Conservation (phyloP, 441 rosid genomes). For the Gossypium davidsonii region DNA sequence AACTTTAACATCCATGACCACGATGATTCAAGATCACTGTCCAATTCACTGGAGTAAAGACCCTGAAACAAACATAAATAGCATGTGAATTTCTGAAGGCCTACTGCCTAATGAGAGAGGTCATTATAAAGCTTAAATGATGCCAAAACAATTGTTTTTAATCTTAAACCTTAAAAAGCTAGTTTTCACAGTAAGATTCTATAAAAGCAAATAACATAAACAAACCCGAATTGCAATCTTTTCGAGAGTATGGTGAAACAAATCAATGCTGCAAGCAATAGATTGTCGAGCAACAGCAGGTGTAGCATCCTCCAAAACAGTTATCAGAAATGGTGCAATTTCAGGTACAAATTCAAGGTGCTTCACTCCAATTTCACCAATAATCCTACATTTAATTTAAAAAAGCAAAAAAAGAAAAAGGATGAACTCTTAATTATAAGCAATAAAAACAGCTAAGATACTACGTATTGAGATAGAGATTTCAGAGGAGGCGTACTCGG, state of each 20-base stretch:
- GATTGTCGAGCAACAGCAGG: constrained; percentile 94
- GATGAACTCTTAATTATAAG: background rate
- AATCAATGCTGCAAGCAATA: constrained; percentile 53
- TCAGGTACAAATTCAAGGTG: constrained; percentile 72
- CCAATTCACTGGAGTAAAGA: constrained; percentile 59
- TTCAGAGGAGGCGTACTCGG: constrained; percentile 45
- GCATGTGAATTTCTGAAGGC: background rate
- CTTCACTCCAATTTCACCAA: constrained; percentile 77
- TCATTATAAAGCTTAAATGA: background rate
- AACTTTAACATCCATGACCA: constrained; percentile 83
- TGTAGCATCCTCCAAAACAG: constrained; percentile 61
- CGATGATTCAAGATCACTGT: constrained; percentile 59
- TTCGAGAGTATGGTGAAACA: constrained; percentile 59
- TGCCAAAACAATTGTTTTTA: background rate
- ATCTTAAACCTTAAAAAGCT: background rate
- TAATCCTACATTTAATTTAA: constrained; percentile 46
- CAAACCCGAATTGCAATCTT: constrained; percentile 67
- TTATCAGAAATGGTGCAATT: constrained; percentile 61
- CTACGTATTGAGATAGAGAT: constrained; percentile 6
- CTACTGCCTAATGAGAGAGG: background rate
- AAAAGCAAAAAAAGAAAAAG: background rate
- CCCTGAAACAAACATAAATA: constrained; percentile 43
- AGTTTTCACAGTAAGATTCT: background rate
- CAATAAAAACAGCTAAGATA: background rate
- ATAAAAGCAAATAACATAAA: background rate